Conservation (phyloP, 192 early-diverging fungal species). For the Backusella parvicylindrica region DNA sequence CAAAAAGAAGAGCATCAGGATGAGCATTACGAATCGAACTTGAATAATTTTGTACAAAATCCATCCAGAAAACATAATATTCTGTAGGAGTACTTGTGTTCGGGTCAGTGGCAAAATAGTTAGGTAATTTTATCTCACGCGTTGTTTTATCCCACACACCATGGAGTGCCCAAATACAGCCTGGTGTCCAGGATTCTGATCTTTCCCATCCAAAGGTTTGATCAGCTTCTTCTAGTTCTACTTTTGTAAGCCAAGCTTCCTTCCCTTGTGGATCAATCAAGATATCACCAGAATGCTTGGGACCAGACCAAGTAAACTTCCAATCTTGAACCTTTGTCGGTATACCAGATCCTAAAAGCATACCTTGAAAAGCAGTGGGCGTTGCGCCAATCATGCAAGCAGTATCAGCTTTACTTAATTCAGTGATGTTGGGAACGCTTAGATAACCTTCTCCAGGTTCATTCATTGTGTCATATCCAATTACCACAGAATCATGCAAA, state of each 20-base stretch:
- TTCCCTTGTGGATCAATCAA: conserved; percentile 42
- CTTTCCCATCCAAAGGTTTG: conserved; percentile 42
- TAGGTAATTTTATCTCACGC: conserved; percentile 18
- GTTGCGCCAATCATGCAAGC: conserved; percentile 47
- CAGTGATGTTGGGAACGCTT: conserved; percentile 38
- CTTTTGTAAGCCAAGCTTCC: conserved; percentile 39
- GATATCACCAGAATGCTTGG: conserved; percentile 29
- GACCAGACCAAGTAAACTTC: conserved; percentile 48
- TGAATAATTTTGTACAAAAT: conserved; percentile 37
- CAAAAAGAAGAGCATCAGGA: conserved; percentile 47
- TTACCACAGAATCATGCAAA: conserved; percentile 42
- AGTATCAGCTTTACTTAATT: conserved; percentile 35
- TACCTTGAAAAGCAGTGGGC: conserved; percentile 51
- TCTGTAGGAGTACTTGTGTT: conserved; percentile 29
- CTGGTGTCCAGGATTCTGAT: conserved; percentile 29
- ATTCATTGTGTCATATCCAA: conserved; percentile 57
- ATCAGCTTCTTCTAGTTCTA: conserved; percentile 32
- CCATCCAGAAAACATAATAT: conserved; percentile 37
- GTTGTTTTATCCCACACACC: conserved; percentile 45
- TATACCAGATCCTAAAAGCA: conserved; percentile 47
- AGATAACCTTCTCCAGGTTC: conserved; percentile 54
- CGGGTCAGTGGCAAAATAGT: conserved; percentile 49
- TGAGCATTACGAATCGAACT: conserved; percentile 42
- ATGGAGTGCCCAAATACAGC: conserved; percentile 56
- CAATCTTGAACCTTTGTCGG: conserved; percentile 46